Base-by-base conservation (phyloP, 352 stramenopile genomes). In the Phytophthora vignae region DNA sequence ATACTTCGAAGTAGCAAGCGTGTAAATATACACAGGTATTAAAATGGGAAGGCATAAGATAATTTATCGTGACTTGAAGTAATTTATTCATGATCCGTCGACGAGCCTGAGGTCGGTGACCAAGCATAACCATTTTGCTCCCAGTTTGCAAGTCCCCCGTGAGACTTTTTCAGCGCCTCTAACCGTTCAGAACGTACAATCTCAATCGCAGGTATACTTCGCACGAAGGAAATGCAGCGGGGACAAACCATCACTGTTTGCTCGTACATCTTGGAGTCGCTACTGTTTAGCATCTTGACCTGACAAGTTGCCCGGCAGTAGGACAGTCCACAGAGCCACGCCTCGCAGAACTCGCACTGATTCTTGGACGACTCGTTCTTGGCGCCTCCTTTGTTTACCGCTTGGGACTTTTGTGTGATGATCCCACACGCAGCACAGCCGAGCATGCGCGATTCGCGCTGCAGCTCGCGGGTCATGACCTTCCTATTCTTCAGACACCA, bases 401-500 rank as follows among this genome's bases (percentile, higher is more conserved):
- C 38, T 38, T 60, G 46, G 6, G 11, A 33, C 12, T 46, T 67
- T 3, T 40, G 17, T n/a, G 44, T 8, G 25, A 50, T 49, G 14
- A 49, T 14, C 42, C 49, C 38, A 54, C 69, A 76, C 4, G 9
- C 49, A 22, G 27, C 50, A 27, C 53, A 64, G 10, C 50, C 60
- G 46, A 46, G 17, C 3, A 53, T 58, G 40, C 55, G 38, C 6
- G 25, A 29, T 14, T 25, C 49, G 15, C 40, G 40, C 40, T 44
- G 58, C 2, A 73, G 40, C 12, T 64, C 46, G 29, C 42, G 38
- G 10, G 55, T 67, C 38, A 71, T 52, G n/a, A 21, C 19, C 38
- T 64, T 74, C 22, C 73, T 73, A 59, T 73, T 66, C 48, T 73
- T 77, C 25, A 73, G 40, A 63, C 71, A 74, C 60, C 69, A 76